Base-by-base conservation (phyloP, 305 asterid species). In the Solanum hybrid region DNA sequence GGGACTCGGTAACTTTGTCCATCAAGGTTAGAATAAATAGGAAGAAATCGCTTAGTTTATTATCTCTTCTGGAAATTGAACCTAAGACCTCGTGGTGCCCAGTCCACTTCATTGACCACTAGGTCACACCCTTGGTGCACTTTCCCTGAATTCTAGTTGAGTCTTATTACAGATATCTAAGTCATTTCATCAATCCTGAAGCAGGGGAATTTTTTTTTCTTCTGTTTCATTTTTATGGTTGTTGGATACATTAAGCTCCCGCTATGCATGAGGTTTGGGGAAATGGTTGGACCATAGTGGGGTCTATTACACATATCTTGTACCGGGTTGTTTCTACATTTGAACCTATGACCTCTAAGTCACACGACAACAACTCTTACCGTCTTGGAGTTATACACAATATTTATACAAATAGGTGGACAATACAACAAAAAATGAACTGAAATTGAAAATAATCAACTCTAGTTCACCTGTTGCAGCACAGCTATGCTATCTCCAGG, bases 401-500 rank as follows among this genome's bases (percentile, higher is more conserved):
- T 10, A 51, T 27, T 51, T 10, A 1, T 19, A 29, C 6, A 85
- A 85, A 85, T 0, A 56, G 13, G 77, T 56, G 51, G 77, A 85
- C 77, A 85, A 60, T 85, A 29, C 51, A 85, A 22, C 1, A 60
- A 56, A 73, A 85, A 84, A 31, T 5, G 35, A 36, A 22, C 2
- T 85, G 32, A 32, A 85, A 56, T 38, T 38, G 42, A 26, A 60
- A 32, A 85, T 2, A 85, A 85, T 5, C 1, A 32, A 85, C n/a
- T 32, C 77, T 11, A 75, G 4, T 13, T 88, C 2, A 96, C 99
- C 94, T 95, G 98, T 77, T 93, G 97, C 69, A 96, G 92, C 88
- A 96, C 95, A 24, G 95, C 97, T n/a, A 96, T 90, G 90, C 90
- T 93, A 87, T 94, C 97, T 71, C 94, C 95, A 75, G 95, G 88